These are phyloP conservation scores for Diaporthe ilicicola DNA, from an alignment of 2,329 filamentous ascomycete species.

Conservation along the genomic window DNA sequence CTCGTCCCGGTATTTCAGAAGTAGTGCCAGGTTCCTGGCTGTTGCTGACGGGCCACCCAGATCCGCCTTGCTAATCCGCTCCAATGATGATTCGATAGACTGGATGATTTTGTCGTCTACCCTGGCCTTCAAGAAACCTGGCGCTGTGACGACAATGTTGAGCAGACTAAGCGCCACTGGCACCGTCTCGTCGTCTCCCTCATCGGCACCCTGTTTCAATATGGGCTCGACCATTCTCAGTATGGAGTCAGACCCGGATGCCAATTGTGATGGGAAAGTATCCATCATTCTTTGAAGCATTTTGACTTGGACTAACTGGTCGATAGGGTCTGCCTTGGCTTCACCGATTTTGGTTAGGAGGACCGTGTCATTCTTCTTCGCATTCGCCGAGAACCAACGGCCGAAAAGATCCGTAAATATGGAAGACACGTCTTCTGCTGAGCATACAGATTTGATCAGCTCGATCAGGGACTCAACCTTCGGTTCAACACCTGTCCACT, in stretches of 20 bases:
- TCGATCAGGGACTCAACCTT: slow-evolving; percentile 59
- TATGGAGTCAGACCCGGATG: slow-evolving; percentile 70
- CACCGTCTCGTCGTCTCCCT: slow-evolving; percentile 57
- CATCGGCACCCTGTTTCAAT: slow-evolving; percentile 52
- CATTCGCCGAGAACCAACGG: slow-evolving; percentile 59
- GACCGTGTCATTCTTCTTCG: slow-evolving; percentile 40
- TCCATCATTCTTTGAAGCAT: slow-evolving; percentile 73
- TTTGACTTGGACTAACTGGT: slow-evolving; percentile 64
- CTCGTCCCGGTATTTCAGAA: slow-evolving; percentile 65
- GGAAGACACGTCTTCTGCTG: slow-evolving; percentile 64
- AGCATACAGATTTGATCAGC: slow-evolving; percentile 57
- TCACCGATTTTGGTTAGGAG: slow-evolving; percentile 36
- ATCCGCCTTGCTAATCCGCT: slow-evolving; percentile 49
- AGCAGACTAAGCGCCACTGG: slow-evolving; percentile 67
- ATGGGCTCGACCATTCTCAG: slow-evolving; percentile 71
- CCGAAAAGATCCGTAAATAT: slow-evolving; percentile 69
- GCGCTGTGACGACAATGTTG: slow-evolving; percentile 66
- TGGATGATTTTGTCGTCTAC: slow-evolving; percentile 51
- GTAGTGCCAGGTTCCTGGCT: slow-evolving; percentile 62
- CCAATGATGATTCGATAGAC: slow-evolving; percentile 59
- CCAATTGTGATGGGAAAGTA: slow-evolving; percentile 68
- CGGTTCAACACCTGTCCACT: slow-evolving; percentile 55
- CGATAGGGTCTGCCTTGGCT: slow-evolving; percentile 50
- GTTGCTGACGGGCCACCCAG: slow-evolving; percentile 57
- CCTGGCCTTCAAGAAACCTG: slow-evolving; percentile 61